Evolutionary conservation across 2,329 filamentous ascomycete genomes (phyloP), one percentile per base, ranked within the genome.

Genomic region (Colletotrichum limetticola): DNA sequence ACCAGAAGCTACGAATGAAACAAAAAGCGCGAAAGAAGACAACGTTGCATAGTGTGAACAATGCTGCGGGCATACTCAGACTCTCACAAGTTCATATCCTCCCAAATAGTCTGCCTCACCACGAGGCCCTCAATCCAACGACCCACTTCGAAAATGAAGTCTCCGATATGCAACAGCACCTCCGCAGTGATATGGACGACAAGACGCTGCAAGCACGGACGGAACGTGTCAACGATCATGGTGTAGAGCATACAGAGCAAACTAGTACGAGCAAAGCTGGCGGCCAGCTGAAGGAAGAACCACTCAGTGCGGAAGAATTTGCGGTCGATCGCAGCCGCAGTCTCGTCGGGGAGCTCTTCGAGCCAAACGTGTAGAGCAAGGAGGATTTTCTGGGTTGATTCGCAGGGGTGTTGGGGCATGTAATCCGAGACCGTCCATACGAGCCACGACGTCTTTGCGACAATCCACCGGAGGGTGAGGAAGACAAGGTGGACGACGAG

Each of bases 171-270:
- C 32, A 71, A 61, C 1, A 73, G 35, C 0, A 24, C 0, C 1
- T 28, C 19, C 2, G 66, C 42, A 4, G 53, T 11, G 4, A 26
- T 5, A 3, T 37, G 32, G 2, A 70, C 16, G 9, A 26, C 60
- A 7, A 65, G 28, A 0, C 71, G 9, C 32, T 60, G 60, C n/a
- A 71, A 6, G 12, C 52, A 22, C 14, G 46, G 60, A 28, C 66
- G 19, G 7, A 56, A 71, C 1, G 28, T 7, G 2, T 70, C 60
- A 8, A 71, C 19, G 0, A 66, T 71, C 42, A 74, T 76, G 11
- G 68, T 70, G 68, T 76, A 78, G 24, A 79, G 66, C 7, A 74
- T 67, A 53, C 77, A 70, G n/a, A 53, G 46, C 35, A 75, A 74
- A 2, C 75, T 76, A 26, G 61, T 59, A 9, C 72, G 68, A 14